Percentiles rank a stretch among this genome's conserved stretches.
Conservation (phyloP, 2,329 filamentous ascomycete genomes). For the Penicillium sp. region DNA sequence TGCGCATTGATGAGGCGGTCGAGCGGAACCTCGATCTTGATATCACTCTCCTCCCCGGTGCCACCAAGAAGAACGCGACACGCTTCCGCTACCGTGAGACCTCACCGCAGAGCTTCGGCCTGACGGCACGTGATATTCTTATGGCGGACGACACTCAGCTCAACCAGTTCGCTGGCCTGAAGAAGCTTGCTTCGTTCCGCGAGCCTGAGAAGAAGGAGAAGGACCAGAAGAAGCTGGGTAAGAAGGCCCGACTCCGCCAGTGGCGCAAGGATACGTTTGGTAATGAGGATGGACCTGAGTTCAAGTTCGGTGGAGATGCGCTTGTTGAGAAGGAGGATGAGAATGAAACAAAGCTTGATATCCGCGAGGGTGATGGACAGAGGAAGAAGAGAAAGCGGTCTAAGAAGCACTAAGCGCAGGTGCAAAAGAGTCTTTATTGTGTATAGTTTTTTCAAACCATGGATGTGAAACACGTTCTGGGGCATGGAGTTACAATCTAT, state of each 20-base stretch:
- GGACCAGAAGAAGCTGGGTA: slow-evolving; percentile 83
- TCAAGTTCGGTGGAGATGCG: slow-evolving; percentile 28
- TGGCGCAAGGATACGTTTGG: slow-evolving; percentile 75
- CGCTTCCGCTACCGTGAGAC: slow-evolving; percentile 92
- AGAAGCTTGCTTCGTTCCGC: slow-evolving; percentile 89
- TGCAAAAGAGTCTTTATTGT: slow-evolving; percentile 1
- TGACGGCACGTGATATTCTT: slow-evolving; percentile 86
- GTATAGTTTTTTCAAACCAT: slow-evolving; percentile 8
- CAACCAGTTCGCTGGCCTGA: slow-evolving; percentile 88
- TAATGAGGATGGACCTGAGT: slow-evolving; percentile 52
- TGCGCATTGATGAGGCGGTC: slow-evolving; percentile 81
- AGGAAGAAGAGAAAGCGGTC: slow-evolving; percentile 48
- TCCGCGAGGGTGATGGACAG: slow-evolving; percentile 39
- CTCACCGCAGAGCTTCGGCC: slow-evolving; percentile 82
- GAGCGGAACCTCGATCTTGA: slow-evolving; percentile 77
- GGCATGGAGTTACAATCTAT: slow-evolving; percentile 10
- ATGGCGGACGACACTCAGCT: slow-evolving; percentile 81
- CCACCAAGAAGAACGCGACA: slow-evolving; percentile 52
- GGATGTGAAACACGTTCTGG: background rate
- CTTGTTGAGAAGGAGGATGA: slow-evolving; percentile 18
- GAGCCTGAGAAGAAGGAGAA: slow-evolving; percentile 84
- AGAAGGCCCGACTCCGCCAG: slow-evolving; percentile 85
- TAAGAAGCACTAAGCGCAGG: slow-evolving; percentile 39
- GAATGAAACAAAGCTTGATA: slow-evolving; percentile 39
- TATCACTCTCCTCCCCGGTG: slow-evolving; percentile 57